Conservation (phyloP, 257 asterid species). For the Solanum neorickii region DNA sequence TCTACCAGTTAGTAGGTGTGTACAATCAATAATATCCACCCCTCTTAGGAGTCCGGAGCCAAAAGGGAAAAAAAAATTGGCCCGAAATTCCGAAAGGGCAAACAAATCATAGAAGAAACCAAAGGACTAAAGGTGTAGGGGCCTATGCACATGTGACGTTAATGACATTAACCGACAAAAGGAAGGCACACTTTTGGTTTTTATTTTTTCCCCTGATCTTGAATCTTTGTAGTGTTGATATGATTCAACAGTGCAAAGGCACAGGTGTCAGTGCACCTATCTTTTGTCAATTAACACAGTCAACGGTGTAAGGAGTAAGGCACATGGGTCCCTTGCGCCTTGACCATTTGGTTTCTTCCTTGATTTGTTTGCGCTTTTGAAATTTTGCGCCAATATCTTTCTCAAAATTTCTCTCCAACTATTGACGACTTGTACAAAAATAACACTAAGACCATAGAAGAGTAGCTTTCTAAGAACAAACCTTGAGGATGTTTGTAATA, state of each 20-base stretch:
- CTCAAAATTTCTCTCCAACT: neutral
- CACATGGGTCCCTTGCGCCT: neutral
- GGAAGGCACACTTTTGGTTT: neutral
- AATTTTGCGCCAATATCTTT: neutral
- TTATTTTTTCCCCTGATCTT: neutral
- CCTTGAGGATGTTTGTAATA: neutral
- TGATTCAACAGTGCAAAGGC: neutral
- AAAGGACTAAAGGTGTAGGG: neutral
- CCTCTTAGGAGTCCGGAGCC: neutral
- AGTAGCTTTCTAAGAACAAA: neutral
- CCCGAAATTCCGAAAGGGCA: neutral
- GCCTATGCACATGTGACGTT: no score
- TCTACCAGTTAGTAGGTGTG: neutral
- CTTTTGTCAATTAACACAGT: neutral
- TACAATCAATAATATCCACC: neutral
- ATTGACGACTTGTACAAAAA: no score
- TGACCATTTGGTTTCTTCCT: neutral
- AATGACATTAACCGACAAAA: neutral
- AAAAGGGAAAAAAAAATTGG: neutral
- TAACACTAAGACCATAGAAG: neutral
- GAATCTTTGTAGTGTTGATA: neutral
- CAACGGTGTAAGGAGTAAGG: neutral
- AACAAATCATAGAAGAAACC: neutral
- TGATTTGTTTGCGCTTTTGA: neutral
- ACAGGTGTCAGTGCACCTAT: neutral